phyloP scores from a whole-genome alignment of 1,284 basidiomycete genomes.

The Lignosus rhinocerotis region DNA sequence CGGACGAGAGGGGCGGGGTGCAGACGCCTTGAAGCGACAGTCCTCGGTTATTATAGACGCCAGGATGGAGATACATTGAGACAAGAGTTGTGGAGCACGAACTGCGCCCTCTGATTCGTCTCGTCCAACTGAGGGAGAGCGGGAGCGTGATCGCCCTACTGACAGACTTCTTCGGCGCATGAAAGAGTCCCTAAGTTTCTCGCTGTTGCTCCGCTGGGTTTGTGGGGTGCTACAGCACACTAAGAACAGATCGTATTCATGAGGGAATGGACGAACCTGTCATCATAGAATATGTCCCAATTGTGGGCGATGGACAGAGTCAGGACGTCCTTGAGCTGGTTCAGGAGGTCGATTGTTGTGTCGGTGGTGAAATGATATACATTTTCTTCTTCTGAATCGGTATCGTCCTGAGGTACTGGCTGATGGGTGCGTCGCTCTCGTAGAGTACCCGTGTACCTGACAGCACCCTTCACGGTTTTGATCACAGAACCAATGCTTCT shows the following conservation, averaged over 20 bases:
- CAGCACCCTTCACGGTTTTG: slow-evolving; percentile 46
- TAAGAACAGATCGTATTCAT: not conserved
- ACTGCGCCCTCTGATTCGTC: slow-evolving; percentile 32
- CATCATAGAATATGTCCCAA: slow-evolving; percentile 54
- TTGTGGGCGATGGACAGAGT: slow-evolving; percentile 52
- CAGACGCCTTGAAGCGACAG: slow-evolving; percentile 60
- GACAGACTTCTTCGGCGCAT: slow-evolving; percentile 20
- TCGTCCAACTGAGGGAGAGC: slow-evolving; percentile 54
- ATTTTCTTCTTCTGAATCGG: slow-evolving; percentile 52
- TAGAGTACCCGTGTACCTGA: slow-evolving; percentile 38
- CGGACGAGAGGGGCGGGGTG: slow-evolving; percentile 58
- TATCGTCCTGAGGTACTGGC: slow-evolving; percentile 36
- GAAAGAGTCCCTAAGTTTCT: slow-evolving; percentile 20
- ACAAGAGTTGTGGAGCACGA: slow-evolving; percentile 51
- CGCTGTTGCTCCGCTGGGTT: slow-evolving; percentile 16
- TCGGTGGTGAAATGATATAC: slow-evolving; percentile 55
- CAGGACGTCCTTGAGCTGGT: slow-evolving; percentile 61
- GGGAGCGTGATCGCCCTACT: slow-evolving; percentile 41
- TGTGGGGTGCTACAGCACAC: slow-evolving; percentile 10
- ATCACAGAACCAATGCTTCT: slow-evolving; percentile 43
- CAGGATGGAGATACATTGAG: slow-evolving; percentile 61
- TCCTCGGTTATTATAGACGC: slow-evolving; percentile 66
- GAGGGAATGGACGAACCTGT: slow-evolving; percentile 35
- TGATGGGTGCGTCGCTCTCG: slow-evolving; percentile 23
- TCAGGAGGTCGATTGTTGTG: slow-evolving; percentile 59